Conservation (phyloP, 768 basidiomycete genomes). For the Russula lepida region DNA sequence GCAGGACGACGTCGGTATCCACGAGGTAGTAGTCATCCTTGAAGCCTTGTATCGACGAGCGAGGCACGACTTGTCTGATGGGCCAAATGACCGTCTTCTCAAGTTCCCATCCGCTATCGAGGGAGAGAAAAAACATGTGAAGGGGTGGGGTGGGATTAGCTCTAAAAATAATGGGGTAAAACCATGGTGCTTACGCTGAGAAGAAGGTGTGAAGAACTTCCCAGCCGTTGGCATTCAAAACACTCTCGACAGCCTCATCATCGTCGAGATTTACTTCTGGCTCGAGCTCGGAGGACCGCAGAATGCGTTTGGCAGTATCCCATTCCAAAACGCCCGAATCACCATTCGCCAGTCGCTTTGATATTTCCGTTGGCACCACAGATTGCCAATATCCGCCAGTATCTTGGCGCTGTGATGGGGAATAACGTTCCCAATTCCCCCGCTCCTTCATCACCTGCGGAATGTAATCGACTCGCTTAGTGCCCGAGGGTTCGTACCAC, state of each 20-base stretch:
- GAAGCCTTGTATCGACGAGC: slow-evolving; percentile 32
- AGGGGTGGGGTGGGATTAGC: background rate
- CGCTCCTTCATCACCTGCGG: slow-evolving; percentile 28
- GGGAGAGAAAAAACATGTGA: background rate
- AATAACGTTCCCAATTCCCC: slow-evolving; percentile 25
- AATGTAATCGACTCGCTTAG: slow-evolving; percentile 34
- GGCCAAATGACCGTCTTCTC: slow-evolving; percentile 35
- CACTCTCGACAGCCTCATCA: slow-evolving; percentile 26
- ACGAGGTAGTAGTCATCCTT: slow-evolving; percentile 32
- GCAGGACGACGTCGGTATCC: slow-evolving; percentile 32
- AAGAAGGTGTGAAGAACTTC: slow-evolving; percentile 35
- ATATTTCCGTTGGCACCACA: background rate
- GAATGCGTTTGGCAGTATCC: background rate
- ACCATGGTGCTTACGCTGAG: slow-evolving; percentile 29
- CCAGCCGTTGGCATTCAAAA: slow-evolving; percentile 34
- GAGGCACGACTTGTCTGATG: slow-evolving; percentile 31
- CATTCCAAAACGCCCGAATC: background rate
- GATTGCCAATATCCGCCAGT: slow-evolving; percentile 8
- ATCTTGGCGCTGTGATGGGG: slow-evolving; percentile 17
- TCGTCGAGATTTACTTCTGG: slow-evolving; percentile 20
- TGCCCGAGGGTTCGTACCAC: slow-evolving; percentile 33
- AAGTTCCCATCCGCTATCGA: slow-evolving; percentile 33
- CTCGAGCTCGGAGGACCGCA: background rate
- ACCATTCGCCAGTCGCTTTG: background rate
- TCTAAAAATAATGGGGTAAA: background rate